Evolutionary conservation across 768 basidiomycete genomes (phyloP), one percentile per base, ranked within the genome.

Genomic region (Mycena galericulata): DNA sequence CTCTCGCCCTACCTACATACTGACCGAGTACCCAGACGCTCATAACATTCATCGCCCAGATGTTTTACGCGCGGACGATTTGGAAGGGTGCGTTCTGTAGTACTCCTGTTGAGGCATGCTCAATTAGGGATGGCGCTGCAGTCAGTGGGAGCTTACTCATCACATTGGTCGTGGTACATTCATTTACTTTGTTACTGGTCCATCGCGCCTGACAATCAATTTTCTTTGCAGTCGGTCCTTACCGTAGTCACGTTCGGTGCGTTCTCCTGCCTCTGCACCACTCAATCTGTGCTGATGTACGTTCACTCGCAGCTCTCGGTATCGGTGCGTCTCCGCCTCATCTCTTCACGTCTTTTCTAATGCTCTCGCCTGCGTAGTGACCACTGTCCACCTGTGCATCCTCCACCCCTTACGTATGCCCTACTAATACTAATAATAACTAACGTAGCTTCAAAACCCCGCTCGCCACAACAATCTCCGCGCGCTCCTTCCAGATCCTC

Each of bases 361-460:
- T 18, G 26, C 2, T n/a, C 4, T 30, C 11, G 14, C 24, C 27
- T 14, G 18, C 24, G 6, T 30, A 69, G 68, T 47, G 11, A 60
- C 62, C 29, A 59, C 68, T 41, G 68, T 64, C n/a, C 68, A 60
- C 45, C 63, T 65, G 68, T 69, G 30, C 29, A 62, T 60, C 20
- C 5, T 26, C 20, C 18, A 12, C 15, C n/a, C 40, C n/a, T 22
- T 26, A 4, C 29, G 8, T 5, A 32, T 5, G 10, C 24, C 8
- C n/a, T 5, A n/a, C n/a, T n/a, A n/a, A n/a, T 9, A 10, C 58
- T 41, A 49, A 54, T 41, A 9, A 24, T n/a, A 17, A 2, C 6
- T 9, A n/a, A n/a, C n/a, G n/a, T 27, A 69, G 68, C 14, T 69
- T 38, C 49, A 55, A 60, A 58, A 64, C 34, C 43, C 62, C 68